Base-by-base conservation (phyloP, 768 basidiomycete genomes). In the Steccherinum ochraceum region DNA sequence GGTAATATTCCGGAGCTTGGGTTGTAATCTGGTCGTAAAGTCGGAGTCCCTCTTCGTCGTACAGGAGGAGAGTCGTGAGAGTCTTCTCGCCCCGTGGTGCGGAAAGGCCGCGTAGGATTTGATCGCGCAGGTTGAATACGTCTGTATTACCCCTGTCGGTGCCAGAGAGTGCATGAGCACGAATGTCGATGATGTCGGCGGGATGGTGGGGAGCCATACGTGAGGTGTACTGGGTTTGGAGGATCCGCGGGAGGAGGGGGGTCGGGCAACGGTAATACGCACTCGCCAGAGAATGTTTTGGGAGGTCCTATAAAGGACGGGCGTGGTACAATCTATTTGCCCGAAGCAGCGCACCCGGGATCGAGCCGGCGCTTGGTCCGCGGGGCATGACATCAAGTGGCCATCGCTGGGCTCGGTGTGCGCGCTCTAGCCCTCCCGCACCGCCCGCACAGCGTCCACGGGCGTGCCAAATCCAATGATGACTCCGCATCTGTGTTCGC, bases 11-110 rank as follows among this genome's bases (percentile, higher is more conserved):
- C 11, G 78, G 73, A 1, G 77, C 85, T 24, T 80, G 70, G 5
- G 84, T 86, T 1, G 92, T 93, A 45, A 94, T 88, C 35, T 80
- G 74, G 69, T 94, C 93, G 70, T 93, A 95, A 13, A 93, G 73
- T 66, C 81, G 76, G 49, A 99, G 73, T 0, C 96, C 96, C 19
- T 71, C 75, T 61, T 94, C 87, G 56, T 93, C 83, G 69, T 98
- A 97, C 10, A 96, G 74, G 11, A 93, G 75, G 65, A 90, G 69
- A 0, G 91, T 93, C 5, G 93, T 92, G 19, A 96, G 66, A 23
- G 74, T 70, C 64, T 83, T 86, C 55, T 78, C 65, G 45, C 80
- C 79, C 1, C 58, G 53, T 2, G 83, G 78, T 20, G 71, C 76
- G 47, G 66, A 66, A 5, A 91, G 76, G 16, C 87, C 86, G 21